phyloP scores from a whole-genome alignment of 2,329 filamentous ascomycete genomes.

The Epicoccum nigrum region DNA sequence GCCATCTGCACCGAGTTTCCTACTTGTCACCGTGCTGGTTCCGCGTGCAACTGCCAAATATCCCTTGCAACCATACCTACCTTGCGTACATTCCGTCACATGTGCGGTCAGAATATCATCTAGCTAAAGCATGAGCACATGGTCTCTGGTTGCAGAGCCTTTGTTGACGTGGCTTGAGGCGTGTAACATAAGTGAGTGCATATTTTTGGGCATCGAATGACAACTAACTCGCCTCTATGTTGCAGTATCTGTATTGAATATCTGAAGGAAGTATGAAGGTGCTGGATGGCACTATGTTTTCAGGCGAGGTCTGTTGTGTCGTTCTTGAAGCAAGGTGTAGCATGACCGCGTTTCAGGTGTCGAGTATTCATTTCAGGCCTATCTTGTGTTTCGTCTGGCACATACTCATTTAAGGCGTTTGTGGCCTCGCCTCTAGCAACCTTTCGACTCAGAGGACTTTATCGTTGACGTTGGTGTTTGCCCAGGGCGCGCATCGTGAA shows the following conservation, averaged over 20 bases:
- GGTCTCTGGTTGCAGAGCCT: background rate
- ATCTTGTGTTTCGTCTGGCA: conserved; percentile 27
- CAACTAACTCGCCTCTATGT: no score
- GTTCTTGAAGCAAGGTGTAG: conserved; percentile 12
- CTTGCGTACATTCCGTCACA: conserved; percentile 3
- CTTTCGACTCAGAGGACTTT: conserved; percentile 14
- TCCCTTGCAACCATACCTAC: background rate
- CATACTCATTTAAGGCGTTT: conserved; percentile 20
- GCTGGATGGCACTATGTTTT: background rate
- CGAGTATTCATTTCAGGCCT: conserved; percentile 22
- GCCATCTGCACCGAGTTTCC: background rate
- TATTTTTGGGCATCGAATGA: background rate
- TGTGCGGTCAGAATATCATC: background rate
- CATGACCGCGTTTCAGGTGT: conserved; percentile 29
- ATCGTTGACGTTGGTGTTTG: background rate
- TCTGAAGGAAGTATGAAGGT: no score
- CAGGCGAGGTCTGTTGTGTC: background rate
- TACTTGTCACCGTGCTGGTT: background rate
- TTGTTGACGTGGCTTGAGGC: background rate
- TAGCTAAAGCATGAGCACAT: conserved; percentile 3
- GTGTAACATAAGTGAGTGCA: background rate
- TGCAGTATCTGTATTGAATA: no score
- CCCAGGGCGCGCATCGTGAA: conserved; percentile 1
- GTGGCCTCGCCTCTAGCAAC: conserved; percentile 4
- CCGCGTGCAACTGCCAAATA: background rate